phyloP scores from a whole-genome alignment of 2,329 filamentous ascomycete species.

The Aureobasidium leucospermi region DNA sequence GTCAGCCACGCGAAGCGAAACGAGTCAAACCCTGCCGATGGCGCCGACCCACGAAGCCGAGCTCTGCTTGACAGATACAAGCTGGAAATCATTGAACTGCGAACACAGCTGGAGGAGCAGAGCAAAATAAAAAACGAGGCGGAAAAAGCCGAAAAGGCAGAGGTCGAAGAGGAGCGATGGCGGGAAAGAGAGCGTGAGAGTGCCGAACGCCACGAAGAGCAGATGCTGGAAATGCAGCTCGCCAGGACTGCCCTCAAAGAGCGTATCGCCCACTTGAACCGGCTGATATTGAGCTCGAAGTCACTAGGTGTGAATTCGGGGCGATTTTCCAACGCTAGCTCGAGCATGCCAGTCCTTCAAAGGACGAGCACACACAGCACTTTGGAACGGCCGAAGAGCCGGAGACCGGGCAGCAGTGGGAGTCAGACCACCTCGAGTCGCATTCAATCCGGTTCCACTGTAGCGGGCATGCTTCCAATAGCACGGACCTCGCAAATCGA shows the following conservation, averaged over 20 bases:
- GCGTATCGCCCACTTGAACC: conserved; percentile 92
- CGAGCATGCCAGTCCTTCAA: conserved; percentile 33
- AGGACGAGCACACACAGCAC: conserved; percentile 32
- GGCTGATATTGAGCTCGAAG: conserved; percentile 89
- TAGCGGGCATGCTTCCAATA: conserved; percentile 24
- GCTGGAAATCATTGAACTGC: conserved; percentile 81
- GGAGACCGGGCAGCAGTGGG: conserved; percentile 6
- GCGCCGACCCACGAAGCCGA: conserved; percentile 73
- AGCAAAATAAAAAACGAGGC: conserved; percentile 54
- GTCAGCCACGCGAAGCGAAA: conserved; percentile 94
- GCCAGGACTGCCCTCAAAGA: conserved; percentile 93
- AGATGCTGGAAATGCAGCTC: conserved; percentile 97
- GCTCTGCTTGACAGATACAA: conserved; percentile 89
- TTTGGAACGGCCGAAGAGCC: conserved; percentile 16
- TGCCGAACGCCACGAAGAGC: conserved; percentile 83
- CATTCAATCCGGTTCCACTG: conserved; percentile 25
- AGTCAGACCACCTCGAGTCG: conserved; percentile 23
- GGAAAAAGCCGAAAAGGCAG: conserved; percentile 55
- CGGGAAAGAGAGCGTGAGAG: conserved; percentile 66
- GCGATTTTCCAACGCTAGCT: conserved; percentile 44
- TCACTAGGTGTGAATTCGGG: conserved; percentile 88
- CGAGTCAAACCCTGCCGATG: conserved; percentile 70
- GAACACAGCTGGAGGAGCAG: conserved; percentile 74
- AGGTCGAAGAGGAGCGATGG: conserved; percentile 64
- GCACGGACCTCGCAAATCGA: conserved; percentile 23